Base-by-base conservation (phyloP, 345 rosid species). In the Eucalyptus sideroxylon region DNA sequence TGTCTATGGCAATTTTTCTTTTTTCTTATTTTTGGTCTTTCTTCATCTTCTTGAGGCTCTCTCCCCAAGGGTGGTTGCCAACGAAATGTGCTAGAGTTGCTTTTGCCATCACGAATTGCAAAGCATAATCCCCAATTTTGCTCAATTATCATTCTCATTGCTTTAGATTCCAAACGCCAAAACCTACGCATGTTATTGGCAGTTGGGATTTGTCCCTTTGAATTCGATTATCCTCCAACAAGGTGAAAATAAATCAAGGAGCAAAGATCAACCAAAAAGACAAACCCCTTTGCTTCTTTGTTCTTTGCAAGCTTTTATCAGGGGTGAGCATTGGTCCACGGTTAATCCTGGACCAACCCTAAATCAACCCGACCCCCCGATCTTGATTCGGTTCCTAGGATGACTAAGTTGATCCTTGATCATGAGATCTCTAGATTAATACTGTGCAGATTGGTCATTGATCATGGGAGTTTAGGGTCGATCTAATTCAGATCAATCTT, bases 401-500 rank as follows among this genome's bases (percentile, higher is more conserved):
- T 2, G 11, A 53, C 23, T 53, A 53, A 53, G 59, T 53, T 3
- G 26, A 5, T 53, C 5, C 11, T 21, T 53, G 59, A 53, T 53
- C 26, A 2, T 8, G 4, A 53, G 59, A 53, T 53, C 26, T 53
- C 9, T 53, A 21, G 26, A 53, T 0, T 0, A 53, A 0, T 2
- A 21, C 1, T 53, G 2, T 53, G 5, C 11, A 19, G 0, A 2
- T 21, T 53, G 11, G 2, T 21, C 11, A 3, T 53, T 1, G 2
- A 19, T 53, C 5, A 53, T 8, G 59, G 26, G 11, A 53, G 26
- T 53, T 53, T 19, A 19, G 0, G 24, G 5, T 53, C 0, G 11
- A 2, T 53, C 11, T 21, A 21, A 53, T 53, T 4, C 0, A 53
- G 0, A 53, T 2, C 4, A 19, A 53, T 9, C 26, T 0, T 0